Conservation (phyloP, 208 protist species). For the Crithidia acanthocephali region DNA sequence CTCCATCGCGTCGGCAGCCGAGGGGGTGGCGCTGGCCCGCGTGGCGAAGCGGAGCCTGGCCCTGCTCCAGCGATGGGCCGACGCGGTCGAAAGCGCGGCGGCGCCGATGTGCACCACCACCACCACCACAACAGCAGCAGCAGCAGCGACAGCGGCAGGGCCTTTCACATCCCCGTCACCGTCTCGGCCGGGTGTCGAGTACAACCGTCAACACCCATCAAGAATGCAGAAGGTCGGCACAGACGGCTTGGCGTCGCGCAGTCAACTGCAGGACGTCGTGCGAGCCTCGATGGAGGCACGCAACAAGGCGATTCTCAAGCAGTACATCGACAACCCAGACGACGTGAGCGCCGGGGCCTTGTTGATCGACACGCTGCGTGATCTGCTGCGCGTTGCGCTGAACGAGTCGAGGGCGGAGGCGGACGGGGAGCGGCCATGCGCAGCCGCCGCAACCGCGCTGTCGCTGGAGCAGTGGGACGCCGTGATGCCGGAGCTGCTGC, state of each 20-base stretch:
- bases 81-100: conserved; percentile 1
- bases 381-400: conserved; percentile 26
- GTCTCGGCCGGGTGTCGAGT: not conserved
- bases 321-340: conserved; percentile 46
- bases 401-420: conserved; percentile 6
- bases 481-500: conserved; percentile 33
- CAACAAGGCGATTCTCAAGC: conserved; percentile 43
- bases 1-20: conserved; percentile 46
- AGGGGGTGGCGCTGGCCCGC: conserved; percentile 35
- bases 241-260: conserved; percentile 27
- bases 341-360: conserved; percentile 44
- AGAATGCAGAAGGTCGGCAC: no score
- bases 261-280: conserved; percentile 48
- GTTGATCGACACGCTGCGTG: conserved; percentile 32
- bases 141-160: not conserved
- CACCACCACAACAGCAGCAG: not conserved
- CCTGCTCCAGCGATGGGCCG: conserved; percentile 52
- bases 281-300: conserved; percentile 55
- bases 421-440: not conserved
- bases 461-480: conserved; percentile 8
- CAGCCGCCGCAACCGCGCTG: not conserved
- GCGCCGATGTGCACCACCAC: not conserved
- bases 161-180: no score
- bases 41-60: conserved; percentile 52
- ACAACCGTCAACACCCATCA: not conserved